phyloP scores from a whole-genome alignment of 805 yeast genomes.

The Spathaspora boniae region DNA sequence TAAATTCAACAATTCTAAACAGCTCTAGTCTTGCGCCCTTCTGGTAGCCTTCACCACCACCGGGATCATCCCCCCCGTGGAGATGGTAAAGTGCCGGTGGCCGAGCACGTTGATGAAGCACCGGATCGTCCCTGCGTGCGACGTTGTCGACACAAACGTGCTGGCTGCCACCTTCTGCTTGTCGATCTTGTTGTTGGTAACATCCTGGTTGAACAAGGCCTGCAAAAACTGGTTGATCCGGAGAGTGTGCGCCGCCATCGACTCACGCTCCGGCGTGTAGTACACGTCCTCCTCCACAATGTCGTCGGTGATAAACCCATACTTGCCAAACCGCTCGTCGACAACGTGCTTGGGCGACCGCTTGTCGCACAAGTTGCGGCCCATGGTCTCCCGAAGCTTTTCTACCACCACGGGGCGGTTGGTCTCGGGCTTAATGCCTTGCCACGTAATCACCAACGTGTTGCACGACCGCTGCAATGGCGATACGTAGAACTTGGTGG shows the following conservation, averaged over 20 bases:
- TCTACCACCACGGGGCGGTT: conserved; percentile 37
- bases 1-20: not conserved
- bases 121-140: conserved; percentile 52
- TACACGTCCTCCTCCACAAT: conserved; percentile 48
- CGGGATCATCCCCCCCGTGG: conserved; percentile 67
- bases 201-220: conserved; percentile 15
- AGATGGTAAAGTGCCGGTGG: conserved; percentile 55
- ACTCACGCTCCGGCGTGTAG: conserved; percentile 43
- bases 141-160: conserved; percentile 40
- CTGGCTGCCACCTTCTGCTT: conserved; percentile 12
- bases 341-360: conserved; percentile 42
- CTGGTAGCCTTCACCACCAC: conserved; percentile 46
- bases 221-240: conserved; percentile 47
- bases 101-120: conserved; percentile 42
- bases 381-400: conserved; percentile 56
- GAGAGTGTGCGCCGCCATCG: conserved; percentile 44
- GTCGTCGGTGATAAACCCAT: conserved; percentile 39
- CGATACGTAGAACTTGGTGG: conserved; percentile 52
- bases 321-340: conserved; percentile 31
- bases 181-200: conserved; percentile 15
- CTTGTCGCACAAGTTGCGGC: conserved; percentile 58
- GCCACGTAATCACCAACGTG: conserved; percentile 53
- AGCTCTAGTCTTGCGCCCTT: conserved; percentile 5
- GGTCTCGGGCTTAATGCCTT: conserved; percentile 24
- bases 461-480: conserved; percentile 64